A percentile compares a stretch with the other conserved stretches of the same genome.
Conservation (phyloP, 768 basidiomycete species). For the Leccinellum rugosiceps region DNA sequence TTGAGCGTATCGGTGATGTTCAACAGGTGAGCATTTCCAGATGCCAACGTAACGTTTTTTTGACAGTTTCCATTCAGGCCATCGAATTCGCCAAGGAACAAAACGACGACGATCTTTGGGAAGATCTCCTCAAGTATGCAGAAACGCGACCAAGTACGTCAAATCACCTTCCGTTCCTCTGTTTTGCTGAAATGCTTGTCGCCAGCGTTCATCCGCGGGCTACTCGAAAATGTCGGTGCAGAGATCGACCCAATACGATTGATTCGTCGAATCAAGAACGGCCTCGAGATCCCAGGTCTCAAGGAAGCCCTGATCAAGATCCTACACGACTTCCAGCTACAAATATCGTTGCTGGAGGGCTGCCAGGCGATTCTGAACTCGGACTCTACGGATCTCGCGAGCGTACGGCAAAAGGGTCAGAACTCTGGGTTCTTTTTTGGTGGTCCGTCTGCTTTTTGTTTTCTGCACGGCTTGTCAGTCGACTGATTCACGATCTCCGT, state of each 20-base stretch:
- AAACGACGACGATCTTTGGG: constrained; percentile 96
- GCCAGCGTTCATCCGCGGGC: constrained; percentile 86
- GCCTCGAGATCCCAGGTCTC: constrained; percentile 92
- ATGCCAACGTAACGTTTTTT: background rate
- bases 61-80: constrained; percentile 47
- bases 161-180: background rate
- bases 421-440: constrained; percentile 75
- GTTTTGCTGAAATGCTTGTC: background rate
- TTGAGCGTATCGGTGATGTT: constrained; percentile 92
- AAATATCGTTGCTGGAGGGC: constrained; percentile 89
- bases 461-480: background rate
- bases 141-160: constrained; percentile 83
- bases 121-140: constrained; percentile 90
- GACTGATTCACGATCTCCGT: too few relatives aligned
- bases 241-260: constrained; percentile 95
- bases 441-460: constrained; percentile 43
- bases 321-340: constrained; percentile 92
- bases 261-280: constrained; percentile 93
- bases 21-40: constrained; percentile 54
- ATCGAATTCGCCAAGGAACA: constrained; percentile 99
- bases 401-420: constrained; percentile 69
- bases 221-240: constrained; percentile 93
- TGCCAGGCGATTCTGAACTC: constrained; percentile 84
- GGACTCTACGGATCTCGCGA: constrained; percentile 73
- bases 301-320: constrained; percentile 96